Base-by-base conservation (phyloP, 2,329 filamentous ascomycete genomes). In the Calonectria pseudoreteaudii region DNA sequence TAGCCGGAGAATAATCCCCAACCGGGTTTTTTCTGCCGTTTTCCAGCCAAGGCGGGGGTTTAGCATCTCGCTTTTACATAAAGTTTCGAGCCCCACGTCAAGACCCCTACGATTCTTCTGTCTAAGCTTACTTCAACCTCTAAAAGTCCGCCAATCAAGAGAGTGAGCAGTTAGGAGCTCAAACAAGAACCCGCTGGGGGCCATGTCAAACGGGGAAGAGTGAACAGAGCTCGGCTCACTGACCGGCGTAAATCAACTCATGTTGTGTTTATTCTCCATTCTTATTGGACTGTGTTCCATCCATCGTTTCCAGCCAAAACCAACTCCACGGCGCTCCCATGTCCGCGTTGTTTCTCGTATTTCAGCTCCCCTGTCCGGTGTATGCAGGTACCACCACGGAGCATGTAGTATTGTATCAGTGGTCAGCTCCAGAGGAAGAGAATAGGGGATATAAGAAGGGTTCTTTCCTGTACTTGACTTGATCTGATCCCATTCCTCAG, bases 81-180 rank as follows among this genome's bases (percentile, higher is more conserved):
- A 68, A 49, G 70, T 73, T 76, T 74, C 66, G 60, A 36, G 69
- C 38, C 66, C 71, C 73, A 69, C 66, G 36, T 26, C 28, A 30
- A 30, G 16, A 30, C 30, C 66, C 72, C 66, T 72, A 34, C 71
- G 66, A 68, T 58, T 47, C 50, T 41, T 62, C 34, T 50, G 34
- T 58, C 41, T 65, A 52, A 72, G 26, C 68, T 67, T 49, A n/a
- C 53, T 44, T 34, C n/a, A 34, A 47, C 44, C 44, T 66, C 23
- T 65, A 66, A 75, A 74, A 74, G 20, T 50, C 76, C 77, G 62
- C 75, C 73, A 74, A 76, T 75, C 67, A 60, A 66, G 28, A 64
- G 56, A 34, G 38, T 44, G 49, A 58, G 56, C 68, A 47, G 36
- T 68, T 52, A 64, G 67, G 64, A 66, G 50, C 71, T 73, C 67